Base-by-base conservation (phyloP, 2,329 filamentous ascomycete species). In the Sphaerulina vaccinii region DNA sequence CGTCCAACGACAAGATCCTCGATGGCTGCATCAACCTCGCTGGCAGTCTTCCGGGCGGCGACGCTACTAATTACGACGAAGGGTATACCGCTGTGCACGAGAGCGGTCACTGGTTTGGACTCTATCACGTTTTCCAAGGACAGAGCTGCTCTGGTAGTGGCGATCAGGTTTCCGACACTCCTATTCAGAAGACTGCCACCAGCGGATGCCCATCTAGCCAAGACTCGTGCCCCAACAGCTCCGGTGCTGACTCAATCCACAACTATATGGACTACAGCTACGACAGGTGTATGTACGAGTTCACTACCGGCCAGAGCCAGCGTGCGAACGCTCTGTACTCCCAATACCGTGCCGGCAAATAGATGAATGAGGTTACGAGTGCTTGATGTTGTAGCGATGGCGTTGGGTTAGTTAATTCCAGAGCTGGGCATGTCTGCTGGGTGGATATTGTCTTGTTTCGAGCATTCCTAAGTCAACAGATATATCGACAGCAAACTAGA, bases 11-110 rank as follows among this genome's bases (percentile, higher is more conserved):
- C 52, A 43, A 65, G 18, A 60, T 70, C 41, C 70, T 71, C 50
- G 79, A 81, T 60, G 78, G 79, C n/a, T 81, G 79, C 66, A 79
- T 78, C 58, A 69, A 81, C 39, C 71, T 79, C 29, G 75, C 76
- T 4, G 71, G 71, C 49, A 79, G 74, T 6, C 77, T 81, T 72
- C 78, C 79, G 7, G 72, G 71, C 15, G 76, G 77, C 16, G 58
- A 65, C 24, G 65, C 76, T 35, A 59, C 66, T 11, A 71, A 74
- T 19, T 81, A 79, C 62, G 68, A 74, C 56, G 55, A 62, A 35
- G 73, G 72, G 33, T 69, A 64, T 58, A 75, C 72, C 1, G 71
- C 71, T 7, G 72, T 73, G 5, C 73, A 75, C 59, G 72, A 75
- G 58, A 68, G 70, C 16, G 72, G 73, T 6, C 73, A 75, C 58